These are phyloP conservation scores for Orbilia javanica DNA, from an alignment of 2,329 filamentous ascomycete genomes.

Conservation along the genomic window DNA sequence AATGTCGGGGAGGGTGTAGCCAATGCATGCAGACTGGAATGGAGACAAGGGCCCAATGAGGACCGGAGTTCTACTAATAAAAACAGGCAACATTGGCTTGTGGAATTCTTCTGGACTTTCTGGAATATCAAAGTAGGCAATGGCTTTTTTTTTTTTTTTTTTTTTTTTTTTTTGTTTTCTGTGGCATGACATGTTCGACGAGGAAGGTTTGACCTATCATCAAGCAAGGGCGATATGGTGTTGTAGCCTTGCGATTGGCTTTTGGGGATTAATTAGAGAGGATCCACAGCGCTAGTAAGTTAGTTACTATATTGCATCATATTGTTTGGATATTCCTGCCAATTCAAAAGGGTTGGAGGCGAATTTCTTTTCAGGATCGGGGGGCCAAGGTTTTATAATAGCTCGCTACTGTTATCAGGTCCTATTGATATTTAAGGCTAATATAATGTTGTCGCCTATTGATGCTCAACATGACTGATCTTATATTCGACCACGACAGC, in stretches of 20 bases:
- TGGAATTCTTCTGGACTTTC: constrained; percentile 11
- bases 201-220: neutral
- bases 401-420: neutral
- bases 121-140: neutral
- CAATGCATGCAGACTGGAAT: constrained; percentile 1
- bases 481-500: constrained; percentile 65
- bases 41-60: constrained; percentile 12
- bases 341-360: neutral
- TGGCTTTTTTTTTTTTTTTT: neutral
- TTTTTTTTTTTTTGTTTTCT: neutral
- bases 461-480: constrained; percentile 65
- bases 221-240: constrained; percentile 5
- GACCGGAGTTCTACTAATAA: constrained; percentile 21
- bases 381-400: neutral
- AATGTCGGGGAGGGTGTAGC: constrained; percentile 2
- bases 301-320: neutral
- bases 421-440: neutral
- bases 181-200: neutral
- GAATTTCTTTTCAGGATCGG: neutral
- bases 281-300: neutral
- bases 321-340: neutral
- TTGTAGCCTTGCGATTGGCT: constrained; percentile 3
- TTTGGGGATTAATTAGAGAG: neutral
- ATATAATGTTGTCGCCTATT: neutral
- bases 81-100: neutral